Conservation (phyloP, 2,329 filamentous ascomycete genomes). For the Trichoderma brevicompactum region DNA sequence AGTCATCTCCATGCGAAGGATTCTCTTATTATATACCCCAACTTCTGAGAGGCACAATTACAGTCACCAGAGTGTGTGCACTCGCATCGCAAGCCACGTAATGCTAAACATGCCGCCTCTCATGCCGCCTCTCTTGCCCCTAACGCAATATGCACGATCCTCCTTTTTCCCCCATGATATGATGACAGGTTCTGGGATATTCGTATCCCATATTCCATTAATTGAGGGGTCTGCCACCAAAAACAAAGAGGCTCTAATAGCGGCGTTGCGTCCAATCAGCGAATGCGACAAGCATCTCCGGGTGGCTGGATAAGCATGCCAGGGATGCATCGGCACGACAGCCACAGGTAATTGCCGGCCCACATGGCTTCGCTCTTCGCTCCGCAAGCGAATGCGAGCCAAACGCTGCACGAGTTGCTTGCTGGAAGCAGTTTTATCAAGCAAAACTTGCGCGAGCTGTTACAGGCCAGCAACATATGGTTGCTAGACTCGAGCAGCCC, state of each 20-base stretch:
- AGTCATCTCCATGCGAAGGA: not conserved
- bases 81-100: not conserved
- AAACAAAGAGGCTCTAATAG: not conserved
- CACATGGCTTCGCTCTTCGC: slow-evolving; percentile 18
- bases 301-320: not conserved
- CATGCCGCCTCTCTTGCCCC: not conserved
- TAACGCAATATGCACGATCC: not conserved
- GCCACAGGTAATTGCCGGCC: slow-evolving; percentile 2
- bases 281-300: not conserved
- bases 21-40: slow-evolving; percentile 5
- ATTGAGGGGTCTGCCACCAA: not conserved
- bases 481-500: too few relatives aligned
- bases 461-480: not conserved
- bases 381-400: slow-evolving; percentile 26
- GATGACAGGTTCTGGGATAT: not conserved
- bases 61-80: not conserved
- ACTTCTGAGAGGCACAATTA: not conserved
- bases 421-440: not conserved
- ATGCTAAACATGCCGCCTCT: not conserved
- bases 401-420: not conserved
- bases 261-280: not conserved
- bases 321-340: not conserved
- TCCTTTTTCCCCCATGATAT: not conserved
- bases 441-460: not conserved
- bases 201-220: not conserved